phyloP scores from a whole-genome alignment of 176 grass and related monocot species.

The Avena sativa region DNA sequence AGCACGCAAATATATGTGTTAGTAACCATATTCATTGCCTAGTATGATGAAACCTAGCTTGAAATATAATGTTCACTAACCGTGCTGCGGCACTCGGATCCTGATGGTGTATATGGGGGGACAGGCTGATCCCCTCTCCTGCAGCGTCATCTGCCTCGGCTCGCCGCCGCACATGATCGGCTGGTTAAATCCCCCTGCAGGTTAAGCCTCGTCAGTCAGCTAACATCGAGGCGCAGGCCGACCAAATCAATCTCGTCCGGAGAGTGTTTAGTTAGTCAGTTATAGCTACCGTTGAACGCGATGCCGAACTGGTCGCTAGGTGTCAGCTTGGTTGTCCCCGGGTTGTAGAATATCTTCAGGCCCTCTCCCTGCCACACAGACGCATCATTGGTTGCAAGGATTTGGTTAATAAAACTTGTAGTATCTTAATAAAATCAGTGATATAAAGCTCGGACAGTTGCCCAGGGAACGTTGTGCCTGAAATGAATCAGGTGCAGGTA shows the following conservation, averaged over 20 bases:
- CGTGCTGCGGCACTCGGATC: constrained; percentile 76
- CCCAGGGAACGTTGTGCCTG: neutral
- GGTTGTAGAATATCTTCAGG: constrained; percentile 93
- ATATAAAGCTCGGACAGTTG: neutral
- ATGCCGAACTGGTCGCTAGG: constrained; percentile 73
- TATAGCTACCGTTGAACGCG: constrained; percentile 77
- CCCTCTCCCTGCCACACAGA: constrained; percentile 64
- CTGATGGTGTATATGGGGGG: constrained; percentile 88
- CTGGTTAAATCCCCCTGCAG: constrained; percentile 92
- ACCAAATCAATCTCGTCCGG: neutral
- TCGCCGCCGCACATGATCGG: constrained; percentile 95
- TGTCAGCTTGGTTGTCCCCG: constrained; percentile 55
- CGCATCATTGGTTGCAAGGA: neutral
- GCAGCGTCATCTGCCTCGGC: constrained; percentile 88
- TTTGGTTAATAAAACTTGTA: neutral
- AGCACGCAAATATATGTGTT: neutral
- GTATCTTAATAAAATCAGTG: neutral
- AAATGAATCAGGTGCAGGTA: neutral
- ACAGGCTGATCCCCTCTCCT: constrained; percentile 71
- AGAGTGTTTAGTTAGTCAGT: neutral
- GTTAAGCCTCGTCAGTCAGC: neutral
- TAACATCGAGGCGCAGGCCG: neutral
- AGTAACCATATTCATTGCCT: no score
- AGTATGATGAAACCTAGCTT: no score
- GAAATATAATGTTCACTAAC: constrained; percentile 29